These are phyloP conservation scores for Aspergillus sp. DNA, from an alignment of 2,329 filamentous ascomycete species.

Conservation along the genomic window DNA sequence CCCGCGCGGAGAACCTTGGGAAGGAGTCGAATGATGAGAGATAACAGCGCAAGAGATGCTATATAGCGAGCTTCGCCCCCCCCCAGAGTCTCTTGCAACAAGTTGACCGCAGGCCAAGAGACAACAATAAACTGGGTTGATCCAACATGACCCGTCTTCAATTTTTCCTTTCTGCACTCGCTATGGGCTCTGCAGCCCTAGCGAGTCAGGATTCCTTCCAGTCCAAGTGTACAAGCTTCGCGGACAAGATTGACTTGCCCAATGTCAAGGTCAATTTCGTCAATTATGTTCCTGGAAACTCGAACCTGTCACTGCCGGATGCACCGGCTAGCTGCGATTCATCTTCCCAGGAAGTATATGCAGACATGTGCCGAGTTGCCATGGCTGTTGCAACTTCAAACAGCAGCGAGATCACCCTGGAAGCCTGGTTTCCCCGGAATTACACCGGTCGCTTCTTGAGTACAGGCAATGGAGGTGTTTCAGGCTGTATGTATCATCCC, in stretches of 20 bases:
- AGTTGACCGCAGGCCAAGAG: too few species aligned
- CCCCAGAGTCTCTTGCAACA: too few species aligned
- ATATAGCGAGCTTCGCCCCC: too few species aligned
- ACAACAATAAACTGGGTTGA: not conserved
- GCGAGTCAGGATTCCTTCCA: slow-evolving; percentile 22
- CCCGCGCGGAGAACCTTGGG: too few species aligned
- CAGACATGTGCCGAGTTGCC: slow-evolving; percentile 39
- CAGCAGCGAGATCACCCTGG: slow-evolving; percentile 42
- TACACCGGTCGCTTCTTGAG: slow-evolving; percentile 45
- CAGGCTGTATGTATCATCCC: slow-evolving; percentile 36
- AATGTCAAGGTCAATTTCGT: slow-evolving; percentile 27
- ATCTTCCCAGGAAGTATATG: slow-evolving; percentile 29
- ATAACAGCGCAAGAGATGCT: too few species aligned
- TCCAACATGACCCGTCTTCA: slow-evolving; percentile 8
- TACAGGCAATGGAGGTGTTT: slow-evolving; percentile 47
- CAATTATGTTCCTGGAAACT: slow-evolving; percentile 31
- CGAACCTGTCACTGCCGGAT: slow-evolving; percentile 34
- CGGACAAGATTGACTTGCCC: slow-evolving; percentile 20
- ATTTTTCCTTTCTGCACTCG: slow-evolving; percentile 10
- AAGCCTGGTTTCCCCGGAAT: slow-evolving; percentile 44
- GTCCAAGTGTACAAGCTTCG: slow-evolving; percentile 19
- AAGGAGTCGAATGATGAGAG: too few species aligned
- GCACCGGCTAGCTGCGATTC: slow-evolving; percentile 32
- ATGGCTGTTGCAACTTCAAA: slow-evolving; percentile 40
- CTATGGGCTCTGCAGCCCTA: slow-evolving; percentile 13